Evolutionary conservation across 495 filamentous ascomycete genomes (phyloP).

Genomic region (Niebla homalea): DNA sequence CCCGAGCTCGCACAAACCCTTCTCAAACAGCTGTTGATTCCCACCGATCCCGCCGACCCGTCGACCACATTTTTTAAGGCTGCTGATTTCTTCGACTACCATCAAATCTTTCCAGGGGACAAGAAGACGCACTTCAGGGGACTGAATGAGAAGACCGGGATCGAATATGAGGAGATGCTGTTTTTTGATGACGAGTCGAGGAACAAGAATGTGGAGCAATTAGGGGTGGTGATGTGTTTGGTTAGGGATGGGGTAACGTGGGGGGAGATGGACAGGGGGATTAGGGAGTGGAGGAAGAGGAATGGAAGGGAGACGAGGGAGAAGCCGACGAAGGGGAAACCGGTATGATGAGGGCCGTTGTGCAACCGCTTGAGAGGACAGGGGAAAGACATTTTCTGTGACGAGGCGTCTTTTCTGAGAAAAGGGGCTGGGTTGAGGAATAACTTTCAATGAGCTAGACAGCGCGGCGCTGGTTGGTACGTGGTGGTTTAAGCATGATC

Average conservation of each 20-base stretch:
- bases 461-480: too few relatives aligned
- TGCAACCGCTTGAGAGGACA: too few relatives aligned
- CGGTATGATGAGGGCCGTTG: not conserved
- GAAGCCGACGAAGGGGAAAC: not conserved
- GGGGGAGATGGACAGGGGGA: constrained; percentile 65
- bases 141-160: constrained; percentile 51
- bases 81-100: constrained; percentile 62
- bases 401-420: not conserved
- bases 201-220: constrained; percentile 71
- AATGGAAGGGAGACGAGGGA: constrained; percentile 32
- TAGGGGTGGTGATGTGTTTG: constrained; percentile 74
- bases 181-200: constrained; percentile 93
- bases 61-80: constrained; percentile 24
- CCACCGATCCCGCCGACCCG: constrained; percentile 15
- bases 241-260: constrained; percentile 69
- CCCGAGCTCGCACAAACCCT: constrained; percentile 72
- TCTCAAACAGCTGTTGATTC: constrained; percentile 58
- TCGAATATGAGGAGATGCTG: constrained; percentile 67
- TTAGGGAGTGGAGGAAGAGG: constrained; percentile 69
- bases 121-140: constrained; percentile 76
- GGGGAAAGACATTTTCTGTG: not conserved
- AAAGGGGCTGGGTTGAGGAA: not conserved
- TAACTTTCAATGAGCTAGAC: too few relatives aligned
- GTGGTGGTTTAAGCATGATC: too few relatives aligned
- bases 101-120: constrained; percentile 80